phyloP scores from a whole-genome alignment of 768 basidiomycete species.

The Brasilioporus rufonigricans region DNA sequence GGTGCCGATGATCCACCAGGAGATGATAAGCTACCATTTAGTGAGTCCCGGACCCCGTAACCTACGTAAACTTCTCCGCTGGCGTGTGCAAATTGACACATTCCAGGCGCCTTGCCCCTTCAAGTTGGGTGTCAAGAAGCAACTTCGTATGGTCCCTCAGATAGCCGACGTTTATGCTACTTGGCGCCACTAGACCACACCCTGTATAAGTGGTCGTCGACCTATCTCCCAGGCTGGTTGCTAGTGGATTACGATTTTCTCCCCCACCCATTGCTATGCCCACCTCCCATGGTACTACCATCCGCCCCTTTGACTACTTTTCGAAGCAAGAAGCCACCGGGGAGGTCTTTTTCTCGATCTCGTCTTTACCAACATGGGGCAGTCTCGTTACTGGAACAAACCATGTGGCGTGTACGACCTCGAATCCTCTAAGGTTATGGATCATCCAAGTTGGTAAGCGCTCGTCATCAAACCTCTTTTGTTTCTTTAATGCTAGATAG shows the following conservation, averaged over 20 bases:
- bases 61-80: too few species aligned
- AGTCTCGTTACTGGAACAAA: conserved; percentile 75
- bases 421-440: too few species aligned
- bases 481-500: conserved; percentile 33
- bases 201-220: not conserved
- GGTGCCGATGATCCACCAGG: too few species aligned
- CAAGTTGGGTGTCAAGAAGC: too few species aligned
- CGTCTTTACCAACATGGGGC: conserved; percentile 41
- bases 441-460: conserved; percentile 58
- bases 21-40: too few species aligned
- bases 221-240: too few species aligned
- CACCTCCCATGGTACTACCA: conserved; percentile 1
- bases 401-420: conserved; percentile 59
- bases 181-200: too few species aligned
- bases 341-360: conserved; percentile 14
- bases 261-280: not conserved
- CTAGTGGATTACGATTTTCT: not conserved
- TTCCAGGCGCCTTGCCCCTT: too few species aligned
- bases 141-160: not conserved
- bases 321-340: conserved; percentile 18
- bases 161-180: too few species aligned
- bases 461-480: not conserved
- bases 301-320: conserved; percentile 18
- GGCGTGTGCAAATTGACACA: too few species aligned
- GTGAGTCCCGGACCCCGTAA: too few species aligned